These are phyloP conservation scores for Fimicolochytrium jonesii DNA, from an alignment of 192 early-diverging fungal genomes.

Conservation along the genomic window DNA sequence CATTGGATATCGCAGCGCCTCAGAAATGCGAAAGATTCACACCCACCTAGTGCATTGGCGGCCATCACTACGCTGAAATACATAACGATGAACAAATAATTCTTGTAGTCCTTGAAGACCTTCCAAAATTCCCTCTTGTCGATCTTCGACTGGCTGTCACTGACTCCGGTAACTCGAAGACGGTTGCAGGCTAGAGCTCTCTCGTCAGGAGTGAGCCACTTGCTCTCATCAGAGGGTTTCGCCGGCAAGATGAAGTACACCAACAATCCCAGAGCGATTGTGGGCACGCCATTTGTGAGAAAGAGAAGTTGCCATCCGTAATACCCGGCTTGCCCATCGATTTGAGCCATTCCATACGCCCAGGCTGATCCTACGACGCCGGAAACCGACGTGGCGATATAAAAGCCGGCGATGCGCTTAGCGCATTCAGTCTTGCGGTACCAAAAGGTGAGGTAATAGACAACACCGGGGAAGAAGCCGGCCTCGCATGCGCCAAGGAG, in stretches of 20 bases:
- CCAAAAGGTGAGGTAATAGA: slow-evolving; percentile 67
- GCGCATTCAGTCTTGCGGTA: slow-evolving; percentile 66
- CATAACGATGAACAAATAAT: slow-evolving; percentile 12
- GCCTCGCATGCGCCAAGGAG: slow-evolving; percentile 59
- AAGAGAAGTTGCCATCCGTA: slow-evolving; percentile 68
- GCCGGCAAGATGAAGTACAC: slow-evolving; percentile 40
- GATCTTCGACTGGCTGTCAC: slow-evolving; percentile 10
- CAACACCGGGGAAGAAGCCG: slow-evolving; percentile 68
- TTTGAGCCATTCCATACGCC: slow-evolving; percentile 58
- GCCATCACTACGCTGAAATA: slow-evolving; percentile 23
- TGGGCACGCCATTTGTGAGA: slow-evolving; percentile 60
- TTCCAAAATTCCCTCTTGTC: slow-evolving; percentile 4
- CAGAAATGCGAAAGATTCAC: too few species aligned
- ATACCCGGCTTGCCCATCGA: slow-evolving; percentile 50
- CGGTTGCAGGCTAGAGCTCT: slow-evolving; percentile 48
- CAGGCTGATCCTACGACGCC: slow-evolving; percentile 67
- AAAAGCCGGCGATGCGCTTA: slow-evolving; percentile 62
- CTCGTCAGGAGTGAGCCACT: slow-evolving; percentile 54
- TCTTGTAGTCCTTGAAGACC: slow-evolving; percentile 15
- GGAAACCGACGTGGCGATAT: slow-evolving; percentile 64
- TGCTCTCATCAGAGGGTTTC: background rate
- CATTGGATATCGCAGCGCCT: too few species aligned
- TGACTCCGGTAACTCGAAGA: slow-evolving; percentile 29
- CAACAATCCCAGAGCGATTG: slow-evolving; percentile 35
- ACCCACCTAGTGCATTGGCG: slow-evolving; percentile 29